Base-by-base conservation (phyloP, 805 yeast genomes). In the Lachancea quebecensis region DNA sequence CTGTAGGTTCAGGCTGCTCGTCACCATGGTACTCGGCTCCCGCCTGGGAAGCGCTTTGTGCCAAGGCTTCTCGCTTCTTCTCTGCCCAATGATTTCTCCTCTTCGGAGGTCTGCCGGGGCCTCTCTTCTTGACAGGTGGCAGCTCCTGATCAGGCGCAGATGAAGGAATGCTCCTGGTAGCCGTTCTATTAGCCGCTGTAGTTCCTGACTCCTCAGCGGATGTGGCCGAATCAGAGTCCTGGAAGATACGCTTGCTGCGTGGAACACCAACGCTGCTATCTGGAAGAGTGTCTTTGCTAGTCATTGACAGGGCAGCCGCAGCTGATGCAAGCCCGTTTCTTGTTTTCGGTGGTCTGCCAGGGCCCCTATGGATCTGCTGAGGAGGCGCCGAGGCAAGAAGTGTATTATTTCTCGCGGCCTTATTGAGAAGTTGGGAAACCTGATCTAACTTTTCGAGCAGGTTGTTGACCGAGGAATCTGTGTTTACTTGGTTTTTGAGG, bases 71-170 rank as follows among this genome's bases (percentile, higher is more conserved):
- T 29, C 27, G 36, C 16, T 18, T 30, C 35, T 41, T 39, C 35
- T 35, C 39, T 9, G 47, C 43, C 47, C 43, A 44, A 21, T 44
- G 47, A 31, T 44, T 42, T 33, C 39, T 44, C 30, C 46, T 56
- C 49, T 60, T 63, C 4, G 66, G 65, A 11, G 67, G 67, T 42
- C 67, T 55, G 31, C 67, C 67, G 42, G 47, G 47, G 15, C 67
- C 57, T 47, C 56, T 60, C 36, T 56, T 63, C 42, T 52, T 57
- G 6, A 49, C 42, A 7, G 49, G 41, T 33, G 50, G 36, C 2
- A 46, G 38, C 4, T 41, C 43, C 16, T 40, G 41, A 11, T 14
- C 36, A 12, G 42, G 36, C 3, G 39, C 35, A 15, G 39, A 36
- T 10, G 44, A 30, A 6, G 42, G 35, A n/a, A 30, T 38, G 18